A percentile compares a stretch with the other conserved stretches of the same genome.
Evolutionary conservation across 306 rosid genomes (phyloP).

Genomic region (Cucumis melo): DNA sequence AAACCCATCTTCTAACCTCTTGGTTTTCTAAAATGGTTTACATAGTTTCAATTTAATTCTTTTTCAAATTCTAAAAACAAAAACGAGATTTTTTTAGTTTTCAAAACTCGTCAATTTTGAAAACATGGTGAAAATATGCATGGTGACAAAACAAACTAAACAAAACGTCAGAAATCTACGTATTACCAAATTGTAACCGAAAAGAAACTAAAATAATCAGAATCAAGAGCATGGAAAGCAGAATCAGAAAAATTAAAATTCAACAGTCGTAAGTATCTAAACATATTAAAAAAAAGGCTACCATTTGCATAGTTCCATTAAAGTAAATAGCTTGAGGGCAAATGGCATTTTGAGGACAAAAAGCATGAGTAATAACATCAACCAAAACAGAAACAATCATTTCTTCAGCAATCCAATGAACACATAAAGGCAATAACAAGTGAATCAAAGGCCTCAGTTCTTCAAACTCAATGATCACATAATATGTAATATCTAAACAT

Average conservation of each 20-base stretch:
- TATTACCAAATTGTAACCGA: not conserved
- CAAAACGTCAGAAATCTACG: not conserved
- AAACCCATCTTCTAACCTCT: too few relatives aligned
- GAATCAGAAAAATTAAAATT: not conserved
- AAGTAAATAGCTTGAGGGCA: too few relatives aligned
- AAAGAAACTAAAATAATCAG: not conserved
- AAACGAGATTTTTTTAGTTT: too few relatives aligned
- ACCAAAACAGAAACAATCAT: slow-evolving; percentile 78
- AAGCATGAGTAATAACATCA: slow-evolving; percentile 47
- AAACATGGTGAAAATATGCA: not conserved
- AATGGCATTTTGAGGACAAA: slow-evolving; percentile 51
- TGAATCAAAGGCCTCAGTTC: slow-evolving; percentile 49
- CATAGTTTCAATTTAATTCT: too few relatives aligned
- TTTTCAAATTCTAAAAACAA: too few relatives aligned
- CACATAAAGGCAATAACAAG: slow-evolving; percentile 48
- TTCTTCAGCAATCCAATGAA: slow-evolving; percentile 76
- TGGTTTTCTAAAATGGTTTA: too few relatives aligned
- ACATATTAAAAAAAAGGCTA: not conserved
- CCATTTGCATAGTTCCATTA: slow-evolving; percentile 64
- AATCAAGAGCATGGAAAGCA: not conserved
- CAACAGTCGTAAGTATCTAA: not conserved
- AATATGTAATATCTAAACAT: too few relatives aligned
- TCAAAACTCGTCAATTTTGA: too few relatives aligned
- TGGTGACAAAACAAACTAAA: not conserved
- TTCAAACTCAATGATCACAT: not conserved